A percentile compares a stretch with the other conserved stretches of the same genome.
These are phyloP conservation scores for Simplicillium sp. DNA, from an alignment of 2,329 filamentous ascomycete genomes.

Conservation along the genomic window DNA sequence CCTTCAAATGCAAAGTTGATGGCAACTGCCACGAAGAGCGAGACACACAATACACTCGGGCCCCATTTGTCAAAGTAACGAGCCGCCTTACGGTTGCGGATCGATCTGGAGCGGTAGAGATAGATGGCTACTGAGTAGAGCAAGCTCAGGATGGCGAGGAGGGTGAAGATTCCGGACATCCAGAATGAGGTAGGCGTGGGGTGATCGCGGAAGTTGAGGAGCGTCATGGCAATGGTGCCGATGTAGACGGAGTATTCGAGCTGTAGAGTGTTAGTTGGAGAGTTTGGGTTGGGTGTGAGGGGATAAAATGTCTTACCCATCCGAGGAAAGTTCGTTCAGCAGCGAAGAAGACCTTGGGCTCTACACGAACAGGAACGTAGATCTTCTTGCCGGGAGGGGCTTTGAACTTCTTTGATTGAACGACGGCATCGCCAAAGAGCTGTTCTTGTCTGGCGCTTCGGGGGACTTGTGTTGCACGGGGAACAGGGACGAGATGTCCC, in stretches of 20 bases:
- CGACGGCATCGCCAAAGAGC: constrained; percentile 45
- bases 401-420: constrained; percentile 52
- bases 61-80: constrained; percentile 88
- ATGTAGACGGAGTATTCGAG: constrained; percentile 96
- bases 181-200: constrained; percentile 51
- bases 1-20: constrained; percentile 76
- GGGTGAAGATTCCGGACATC: constrained; percentile 69
- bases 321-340: constrained; percentile 92
- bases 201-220: constrained; percentile 69
- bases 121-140: constrained; percentile 79
- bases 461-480: constrained; percentile 46
- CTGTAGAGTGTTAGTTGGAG: too few relatives aligned
- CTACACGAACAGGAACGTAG: constrained; percentile 88
- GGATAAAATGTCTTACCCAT: constrained; percentile 54
- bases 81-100: constrained; percentile 73
- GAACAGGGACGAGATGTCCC: constrained; percentile 43
- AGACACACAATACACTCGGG: constrained; percentile 64
- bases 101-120: constrained; percentile 78
- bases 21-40: constrained; percentile 63
- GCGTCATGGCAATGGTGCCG: constrained; percentile 72
- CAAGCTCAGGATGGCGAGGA: constrained; percentile 69
- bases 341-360: constrained; percentile 96
- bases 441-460: constrained; percentile 42
- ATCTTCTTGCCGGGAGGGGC: constrained; percentile 83
- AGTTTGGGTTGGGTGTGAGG: constrained; percentile 10